These are phyloP conservation scores for Zygotorulaspora mrakii DNA, from an alignment of 1,139 yeast genomes.

Conservation along the genomic window DNA sequence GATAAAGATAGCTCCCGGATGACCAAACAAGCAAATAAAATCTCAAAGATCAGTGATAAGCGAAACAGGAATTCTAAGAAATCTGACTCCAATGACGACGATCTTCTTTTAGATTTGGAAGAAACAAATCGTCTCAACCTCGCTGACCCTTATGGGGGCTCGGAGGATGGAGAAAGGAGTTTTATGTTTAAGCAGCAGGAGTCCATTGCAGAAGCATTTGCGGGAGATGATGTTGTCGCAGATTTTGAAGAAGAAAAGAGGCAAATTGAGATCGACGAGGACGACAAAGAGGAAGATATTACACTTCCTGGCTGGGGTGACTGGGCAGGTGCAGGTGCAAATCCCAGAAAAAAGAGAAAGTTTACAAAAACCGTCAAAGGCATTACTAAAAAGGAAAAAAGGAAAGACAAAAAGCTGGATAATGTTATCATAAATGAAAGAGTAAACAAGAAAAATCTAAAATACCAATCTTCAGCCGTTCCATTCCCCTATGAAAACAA, in stretches of 20 bases:
- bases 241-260: slow-evolving; percentile 77
- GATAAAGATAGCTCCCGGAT: slow-evolving; percentile 56
- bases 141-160: slow-evolving; percentile 45
- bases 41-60: slow-evolving; percentile 49
- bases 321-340: slow-evolving; percentile 65
- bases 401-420: slow-evolving; percentile 71
- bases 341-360: slow-evolving; percentile 55
- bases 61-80: slow-evolving; percentile 34
- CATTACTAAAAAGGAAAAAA: slow-evolving; percentile 60
- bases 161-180: slow-evolving; percentile 39
- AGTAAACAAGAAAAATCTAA: slow-evolving; percentile 75
- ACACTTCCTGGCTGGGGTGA: slow-evolving; percentile 96
- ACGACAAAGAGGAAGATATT: slow-evolving; percentile 77
- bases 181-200: slow-evolving; percentile 72
- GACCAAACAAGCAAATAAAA: slow-evolving; percentile 44
- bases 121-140: slow-evolving; percentile 37
- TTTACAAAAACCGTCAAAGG: slow-evolving; percentile 70
- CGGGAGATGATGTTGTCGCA: slow-evolving; percentile 84
- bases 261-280: slow-evolving; percentile 69
- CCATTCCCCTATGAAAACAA: slow-evolving; percentile 92
- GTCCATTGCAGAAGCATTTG: slow-evolving; percentile 85
- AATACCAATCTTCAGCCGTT: slow-evolving; percentile 79
- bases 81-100: slow-evolving; percentile 21
- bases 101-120: slow-evolving; percentile 29
- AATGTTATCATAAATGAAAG: slow-evolving; percentile 88